Evolutionary conservation across 306 rosid genomes (phyloP), one percentile per base, ranked within the genome.

Genomic region (Cucumis sativus): DNA sequence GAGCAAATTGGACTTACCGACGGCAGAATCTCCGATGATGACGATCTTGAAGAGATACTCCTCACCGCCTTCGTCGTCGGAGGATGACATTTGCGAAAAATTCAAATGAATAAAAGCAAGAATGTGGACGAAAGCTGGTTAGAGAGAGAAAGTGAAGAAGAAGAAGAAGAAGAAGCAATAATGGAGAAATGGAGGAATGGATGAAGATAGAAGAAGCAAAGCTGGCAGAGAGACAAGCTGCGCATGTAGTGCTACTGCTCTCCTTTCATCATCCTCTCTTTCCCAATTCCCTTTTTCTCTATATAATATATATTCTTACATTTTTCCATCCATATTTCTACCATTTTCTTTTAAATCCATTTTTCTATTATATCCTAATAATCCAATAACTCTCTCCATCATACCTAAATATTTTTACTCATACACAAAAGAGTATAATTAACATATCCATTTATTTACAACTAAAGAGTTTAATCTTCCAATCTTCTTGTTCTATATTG

Each of bases 41-140:
- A 93, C 98, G 57, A 93, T 84, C 89, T 93, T 93, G 91, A 93
- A 93, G 2, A 93, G 98, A 80, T 93, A 93, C 85, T 91, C 97
- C 84, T 91, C 98, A 25, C 91, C 97, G 9, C 88, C 89, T 77
- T 88, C 97, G 11, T 93, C 97, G 10, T 91, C 97, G 37, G 97
- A 93, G 30, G 89, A 86, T 78, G 91, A 87, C 97, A 93, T 88
- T 3, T 49, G 28, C 1, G 4, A 13, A 4, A 56, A 33, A 13
- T 63, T 13, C 20, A 8, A 14, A 11, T 49, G 6, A 18, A 51
- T 1, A 11, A 51, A 28, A 3, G 17, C 3, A 12, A 57, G 30
- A 28, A n/a, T 14, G 55, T 51, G 64, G 7, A 35, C 21, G 28
- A 2, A 21, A 59, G 66, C 6, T 39, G 41, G 41, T 6, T 39